Evolutionary conservation across 441 rosid species (phyloP).

Genomic region (Erodium texanum): DNA sequence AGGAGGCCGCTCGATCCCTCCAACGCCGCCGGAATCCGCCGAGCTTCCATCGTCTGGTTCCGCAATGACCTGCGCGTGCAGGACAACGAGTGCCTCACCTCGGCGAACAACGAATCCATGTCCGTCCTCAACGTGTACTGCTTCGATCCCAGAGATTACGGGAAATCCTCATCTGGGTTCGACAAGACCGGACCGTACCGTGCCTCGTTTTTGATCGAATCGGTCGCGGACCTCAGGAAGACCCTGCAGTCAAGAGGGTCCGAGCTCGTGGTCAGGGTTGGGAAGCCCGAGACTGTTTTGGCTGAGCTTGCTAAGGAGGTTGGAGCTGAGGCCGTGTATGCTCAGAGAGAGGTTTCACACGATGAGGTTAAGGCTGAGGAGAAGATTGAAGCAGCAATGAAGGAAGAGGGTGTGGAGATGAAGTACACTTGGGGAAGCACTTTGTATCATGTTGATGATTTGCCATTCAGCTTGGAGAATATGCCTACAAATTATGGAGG

Average conservation of each 20-base stretch:
- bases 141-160: conserved; percentile 87
- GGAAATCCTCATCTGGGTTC: conserved; percentile 81
- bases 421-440: conserved; percentile 96
- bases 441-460: conserved; percentile 78
- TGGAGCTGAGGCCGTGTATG: conserved; percentile 84
- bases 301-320: conserved; percentile 68
- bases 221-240: conserved; percentile 77
- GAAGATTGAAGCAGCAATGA: conserved; percentile 69
- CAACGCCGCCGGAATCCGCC: conserved; percentile 67
- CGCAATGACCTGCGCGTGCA: conserved; percentile 84
- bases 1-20: conserved; percentile 81
- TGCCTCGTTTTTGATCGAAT: conserved; percentile 66
- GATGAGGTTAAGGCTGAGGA: conserved; percentile 79
- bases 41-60: conserved; percentile 84
- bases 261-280: conserved; percentile 75
- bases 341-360: conserved; percentile 77
- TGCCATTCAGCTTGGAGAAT: conserved; percentile 75
- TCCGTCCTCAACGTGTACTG: conserved; percentile 87
- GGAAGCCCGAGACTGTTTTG: conserved; percentile 70
- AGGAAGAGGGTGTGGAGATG: conserved; percentile 79
- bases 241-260: conserved; percentile 78
- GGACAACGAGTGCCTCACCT: conserved; percentile 75
- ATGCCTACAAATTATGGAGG: conserved; percentile 74
- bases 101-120: conserved; percentile 71
- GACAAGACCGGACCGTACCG: conserved; percentile 83